phyloP scores from a whole-genome alignment of 176 grass and related monocot genomes.

The Hordeum marinum region DNA sequence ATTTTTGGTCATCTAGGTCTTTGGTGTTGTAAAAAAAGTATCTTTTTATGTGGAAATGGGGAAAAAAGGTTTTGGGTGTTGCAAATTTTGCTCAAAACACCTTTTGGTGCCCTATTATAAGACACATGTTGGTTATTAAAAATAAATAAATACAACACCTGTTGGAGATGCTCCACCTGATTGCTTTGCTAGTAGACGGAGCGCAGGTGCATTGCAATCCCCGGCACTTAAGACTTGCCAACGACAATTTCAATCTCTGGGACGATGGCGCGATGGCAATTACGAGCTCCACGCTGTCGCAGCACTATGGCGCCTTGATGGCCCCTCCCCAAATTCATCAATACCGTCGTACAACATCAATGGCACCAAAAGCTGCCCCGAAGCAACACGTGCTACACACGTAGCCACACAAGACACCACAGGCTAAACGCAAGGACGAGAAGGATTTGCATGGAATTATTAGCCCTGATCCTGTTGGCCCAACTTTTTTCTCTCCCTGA shows the following conservation, averaged over 20 bases:
- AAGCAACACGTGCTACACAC: not conserved
- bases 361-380: not conserved
- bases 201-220: too few species aligned
- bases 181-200: too few species aligned
- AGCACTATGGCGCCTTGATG: slow-evolving; percentile 21
- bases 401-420: not conserved
- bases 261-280: not conserved
- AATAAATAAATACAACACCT: too few species aligned
- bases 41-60: too few species aligned
- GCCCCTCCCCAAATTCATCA: not conserved
- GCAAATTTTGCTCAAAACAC: too few species aligned
- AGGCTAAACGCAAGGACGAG: not conserved
- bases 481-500: not conserved
- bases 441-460: not conserved
- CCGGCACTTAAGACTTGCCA: too few species aligned
- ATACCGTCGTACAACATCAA: not conserved
- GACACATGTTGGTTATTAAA: too few species aligned
- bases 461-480: not conserved
- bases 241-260: not conserved
- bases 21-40: too few species aligned
- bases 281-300: slow-evolving; percentile 12
- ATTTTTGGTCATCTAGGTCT: too few species aligned
- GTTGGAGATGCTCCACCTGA: too few species aligned
- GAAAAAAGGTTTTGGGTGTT: too few species aligned
- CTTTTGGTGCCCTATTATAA: too few species aligned